Percentiles rank a stretch among this genome's conserved stretches.
Conservation (phyloP, 306 rosid genomes). For the Mimosa pudica region DNA sequence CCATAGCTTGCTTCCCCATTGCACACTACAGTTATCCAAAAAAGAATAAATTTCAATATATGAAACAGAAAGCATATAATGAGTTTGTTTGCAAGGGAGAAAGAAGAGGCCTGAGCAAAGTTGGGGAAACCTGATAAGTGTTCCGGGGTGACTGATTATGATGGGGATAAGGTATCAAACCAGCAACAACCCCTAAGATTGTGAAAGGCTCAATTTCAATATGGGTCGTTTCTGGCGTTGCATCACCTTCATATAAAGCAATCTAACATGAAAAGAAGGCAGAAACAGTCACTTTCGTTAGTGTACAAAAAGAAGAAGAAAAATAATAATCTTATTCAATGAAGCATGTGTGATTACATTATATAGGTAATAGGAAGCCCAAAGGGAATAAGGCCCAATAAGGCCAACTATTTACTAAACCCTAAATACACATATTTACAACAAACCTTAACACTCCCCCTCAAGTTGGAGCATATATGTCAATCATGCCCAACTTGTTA, state of each 20-base stretch:
- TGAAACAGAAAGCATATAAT: constrained; percentile 4
- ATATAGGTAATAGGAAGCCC: no score
- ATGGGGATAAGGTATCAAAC: constrained; percentile 96
- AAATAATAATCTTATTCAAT: no score
- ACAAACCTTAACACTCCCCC: no score
- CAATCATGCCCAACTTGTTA: no score
- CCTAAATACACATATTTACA: no score
- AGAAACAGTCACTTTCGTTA: constrained; percentile 5
- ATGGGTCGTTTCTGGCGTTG: constrained; percentile 71
- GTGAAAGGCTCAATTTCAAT: constrained; percentile 96
- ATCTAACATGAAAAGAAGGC: constrained; percentile 51
- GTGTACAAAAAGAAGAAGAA: no score
- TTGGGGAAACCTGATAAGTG: constrained; percentile 77
- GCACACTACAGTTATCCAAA: constrained; percentile 65
- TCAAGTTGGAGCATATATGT: no score
- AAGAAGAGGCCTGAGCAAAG: neutral
- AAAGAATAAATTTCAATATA: constrained; percentile 30
- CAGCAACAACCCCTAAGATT: constrained; percentile 86
- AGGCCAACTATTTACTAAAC: no score
- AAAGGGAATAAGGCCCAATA: no score
- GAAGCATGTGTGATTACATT: no score
- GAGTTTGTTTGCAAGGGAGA: neutral
- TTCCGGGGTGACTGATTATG: constrained; percentile 99
- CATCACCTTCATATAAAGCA: constrained; percentile 86
- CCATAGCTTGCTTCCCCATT: constrained; percentile 99